A percentile compares a stretch with the other conserved stretches of the same genome.
These are phyloP conservation scores for Akanthomyces dipterigenus DNA, from an alignment of 2,329 filamentous ascomycete species.

Conservation along the genomic window DNA sequence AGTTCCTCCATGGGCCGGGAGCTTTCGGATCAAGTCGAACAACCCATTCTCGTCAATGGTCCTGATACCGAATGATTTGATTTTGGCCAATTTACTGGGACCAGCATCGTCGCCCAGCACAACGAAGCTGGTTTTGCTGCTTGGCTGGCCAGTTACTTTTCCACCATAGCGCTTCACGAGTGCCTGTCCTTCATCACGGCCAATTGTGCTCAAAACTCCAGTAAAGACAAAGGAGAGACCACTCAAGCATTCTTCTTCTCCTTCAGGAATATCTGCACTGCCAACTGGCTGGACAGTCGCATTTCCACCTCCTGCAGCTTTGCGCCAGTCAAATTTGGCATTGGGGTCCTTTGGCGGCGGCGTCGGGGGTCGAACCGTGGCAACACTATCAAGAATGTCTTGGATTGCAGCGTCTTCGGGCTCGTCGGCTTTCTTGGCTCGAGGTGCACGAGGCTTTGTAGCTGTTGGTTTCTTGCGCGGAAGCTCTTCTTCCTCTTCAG, in stretches of 20 bases:
- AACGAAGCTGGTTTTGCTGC: constrained; percentile 89
- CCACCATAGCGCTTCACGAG: constrained; percentile 92
- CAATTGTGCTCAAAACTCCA: constrained; percentile 71
- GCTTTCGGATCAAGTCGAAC: constrained; percentile 71
- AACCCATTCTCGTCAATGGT: constrained; percentile 92
- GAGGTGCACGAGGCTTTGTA: constrained; percentile 52
- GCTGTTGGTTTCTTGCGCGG: constrained; percentile 53
- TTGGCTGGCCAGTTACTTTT: constrained; percentile 78
- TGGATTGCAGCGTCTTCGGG: constrained; percentile 65
- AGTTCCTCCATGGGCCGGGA: constrained; percentile 81
- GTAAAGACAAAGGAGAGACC: constrained; percentile 95
- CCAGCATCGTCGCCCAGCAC: constrained; percentile 88
- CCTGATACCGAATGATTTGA: constrained; percentile 70
- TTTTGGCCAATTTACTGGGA: constrained; percentile 86
- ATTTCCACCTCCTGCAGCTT: constrained; percentile 52
- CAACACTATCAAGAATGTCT: constrained; percentile 81
- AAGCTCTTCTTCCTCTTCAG: constrained; percentile 52
- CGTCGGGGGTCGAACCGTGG: constrained; percentile 73
- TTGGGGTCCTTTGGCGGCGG: constrained; percentile 67
- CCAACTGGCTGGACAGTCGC: constrained; percentile 55
- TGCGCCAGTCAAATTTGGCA: constrained; percentile 75
- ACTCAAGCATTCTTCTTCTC: constrained; percentile 81
- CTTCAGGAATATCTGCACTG: constrained; percentile 67
- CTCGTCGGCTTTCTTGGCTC: constrained; percentile 57
- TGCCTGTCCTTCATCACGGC: constrained; percentile 75